phyloP scores from a whole-genome alignment of 257 asterid genomes.

The Cruciata laevipes region DNA sequence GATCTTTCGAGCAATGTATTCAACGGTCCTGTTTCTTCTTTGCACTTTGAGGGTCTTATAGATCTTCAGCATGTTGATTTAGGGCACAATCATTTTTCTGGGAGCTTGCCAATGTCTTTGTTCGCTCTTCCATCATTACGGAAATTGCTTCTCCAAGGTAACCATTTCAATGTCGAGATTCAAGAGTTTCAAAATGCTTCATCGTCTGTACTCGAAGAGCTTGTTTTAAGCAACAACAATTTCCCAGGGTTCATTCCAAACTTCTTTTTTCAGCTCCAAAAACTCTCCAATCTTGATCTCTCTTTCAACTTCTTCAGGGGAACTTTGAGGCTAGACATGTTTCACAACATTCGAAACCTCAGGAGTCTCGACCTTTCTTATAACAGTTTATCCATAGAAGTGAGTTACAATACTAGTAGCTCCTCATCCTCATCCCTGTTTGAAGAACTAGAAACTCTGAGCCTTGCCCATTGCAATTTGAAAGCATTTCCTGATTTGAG shows the following conservation, averaged over 20 bases:
- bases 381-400: slow-evolving; percentile 26
- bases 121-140: slow-evolving; percentile 15
- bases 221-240: too few species aligned
- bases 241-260: slow-evolving; percentile 9
- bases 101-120: slow-evolving; percentile 12
- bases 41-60: slow-evolving; percentile 12
- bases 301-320: slow-evolving; percentile 25
- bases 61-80: background rate
- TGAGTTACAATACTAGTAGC: background rate
- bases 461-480: slow-evolving; percentile 27
- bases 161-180: slow-evolving; percentile 12
- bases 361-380: slow-evolving; percentile 22
- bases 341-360: slow-evolving; percentile 9
- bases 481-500: slow-evolving; percentile 22
- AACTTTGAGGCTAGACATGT: slow-evolving; percentile 15
- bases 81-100: slow-evolving; percentile 5
- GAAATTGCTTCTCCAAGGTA: background rate
- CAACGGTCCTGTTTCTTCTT: slow-evolving; percentile 11
- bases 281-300: slow-evolving; percentile 10
- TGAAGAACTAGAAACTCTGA: slow-evolving; percentile 5
- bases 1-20: slow-evolving; percentile 17
- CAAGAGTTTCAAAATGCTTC: slow-evolving; percentile 7
- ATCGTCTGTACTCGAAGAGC: background rate
- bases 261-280: slow-evolving; percentile 13
- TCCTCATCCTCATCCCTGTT: slow-evolving; percentile 7